Conservation (phyloP, 768 basidiomycete genomes). For the Mrakia gelida region DNA sequence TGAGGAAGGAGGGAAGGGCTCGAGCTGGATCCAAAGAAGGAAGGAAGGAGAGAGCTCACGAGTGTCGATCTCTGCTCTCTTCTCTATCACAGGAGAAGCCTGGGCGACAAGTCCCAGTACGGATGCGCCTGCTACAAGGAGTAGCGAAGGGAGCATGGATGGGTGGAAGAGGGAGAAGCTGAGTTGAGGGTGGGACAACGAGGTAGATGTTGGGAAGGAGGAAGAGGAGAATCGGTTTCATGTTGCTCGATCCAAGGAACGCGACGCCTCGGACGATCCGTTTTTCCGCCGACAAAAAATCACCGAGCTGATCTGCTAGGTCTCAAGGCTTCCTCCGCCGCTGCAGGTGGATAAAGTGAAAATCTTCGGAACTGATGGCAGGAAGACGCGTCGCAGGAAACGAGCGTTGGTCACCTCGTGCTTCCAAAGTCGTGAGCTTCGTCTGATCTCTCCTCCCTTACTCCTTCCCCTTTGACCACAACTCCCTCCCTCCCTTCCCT, state of each 20-base stretch:
- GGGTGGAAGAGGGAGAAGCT: background rate
- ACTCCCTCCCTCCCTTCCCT: background rate
- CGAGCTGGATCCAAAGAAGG: background rate
- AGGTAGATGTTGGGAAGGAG: slow-evolving; percentile 1
- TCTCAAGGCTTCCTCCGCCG: too few species aligned
- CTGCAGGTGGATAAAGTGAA: too few species aligned
- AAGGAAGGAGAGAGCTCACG: background rate
- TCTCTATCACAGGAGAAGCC: background rate
- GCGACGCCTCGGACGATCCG: too few species aligned
- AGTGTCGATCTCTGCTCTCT: background rate
- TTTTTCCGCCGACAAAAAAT: too few species aligned
- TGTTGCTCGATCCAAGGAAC: too few species aligned
- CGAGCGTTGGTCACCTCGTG: too few species aligned
- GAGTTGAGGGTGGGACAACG: background rate
- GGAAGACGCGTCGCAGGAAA: too few species aligned
- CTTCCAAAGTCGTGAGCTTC: too few species aligned
- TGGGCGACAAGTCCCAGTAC: background rate
- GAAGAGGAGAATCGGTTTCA: background rate
- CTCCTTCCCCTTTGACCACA: too few species aligned
- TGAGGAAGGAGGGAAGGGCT: background rate
- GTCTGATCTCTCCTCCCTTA: too few species aligned
- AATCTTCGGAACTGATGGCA: too few species aligned
- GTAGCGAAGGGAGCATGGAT: background rate
- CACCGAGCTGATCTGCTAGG: too few species aligned
- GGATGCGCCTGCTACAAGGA: background rate